A percentile compares a stretch with the other conserved stretches of the same genome.
Conservation (phyloP, 106 monocot species). For the Dioscorea zingiberensis region DNA sequence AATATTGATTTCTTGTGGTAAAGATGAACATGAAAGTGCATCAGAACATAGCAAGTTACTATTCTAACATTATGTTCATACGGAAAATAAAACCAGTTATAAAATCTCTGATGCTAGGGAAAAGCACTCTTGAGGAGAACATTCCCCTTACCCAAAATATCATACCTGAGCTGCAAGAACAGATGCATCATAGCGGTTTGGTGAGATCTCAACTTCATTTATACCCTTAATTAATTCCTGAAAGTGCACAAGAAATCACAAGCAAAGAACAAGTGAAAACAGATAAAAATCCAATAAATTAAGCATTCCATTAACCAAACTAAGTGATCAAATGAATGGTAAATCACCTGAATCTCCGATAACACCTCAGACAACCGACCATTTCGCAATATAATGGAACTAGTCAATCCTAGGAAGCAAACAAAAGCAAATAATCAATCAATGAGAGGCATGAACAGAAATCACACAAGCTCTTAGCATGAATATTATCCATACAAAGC, state of each 20-base stretch:
- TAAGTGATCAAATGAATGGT: not conserved
- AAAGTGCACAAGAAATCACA: not conserved
- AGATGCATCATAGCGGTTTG: slow-evolving; percentile 44
- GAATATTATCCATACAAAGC: too few species aligned
- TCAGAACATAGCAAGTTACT: too few species aligned
- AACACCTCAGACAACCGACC: slow-evolving; percentile 76
- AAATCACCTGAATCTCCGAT: slow-evolving; percentile 62
- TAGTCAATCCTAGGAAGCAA: slow-evolving; percentile 48
- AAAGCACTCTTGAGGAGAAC: not conserved
- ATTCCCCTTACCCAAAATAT: too few species aligned
- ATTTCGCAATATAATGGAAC: slow-evolving; percentile 69
- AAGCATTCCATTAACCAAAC: not conserved
- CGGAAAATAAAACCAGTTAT: too few species aligned
- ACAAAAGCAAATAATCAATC: not conserved
- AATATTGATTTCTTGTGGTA: too few species aligned
- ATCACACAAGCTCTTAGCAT: too few species aligned
- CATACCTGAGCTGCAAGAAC: slow-evolving; percentile 67
- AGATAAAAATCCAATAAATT: too few species aligned
- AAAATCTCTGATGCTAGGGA: too few species aligned
- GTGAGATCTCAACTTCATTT: slow-evolving; percentile 32
- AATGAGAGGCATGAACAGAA: too few species aligned
- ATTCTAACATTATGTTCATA: too few species aligned
- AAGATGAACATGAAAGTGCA: too few species aligned
- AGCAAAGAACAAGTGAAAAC: too few species aligned
- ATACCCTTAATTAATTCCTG: slow-evolving; percentile 50